A percentile compares a stretch with the other conserved stretches of the same genome.
phyloP scores from a whole-genome alignment of 2,329 filamentous ascomycete species.

The Alternaria triticina region DNA sequence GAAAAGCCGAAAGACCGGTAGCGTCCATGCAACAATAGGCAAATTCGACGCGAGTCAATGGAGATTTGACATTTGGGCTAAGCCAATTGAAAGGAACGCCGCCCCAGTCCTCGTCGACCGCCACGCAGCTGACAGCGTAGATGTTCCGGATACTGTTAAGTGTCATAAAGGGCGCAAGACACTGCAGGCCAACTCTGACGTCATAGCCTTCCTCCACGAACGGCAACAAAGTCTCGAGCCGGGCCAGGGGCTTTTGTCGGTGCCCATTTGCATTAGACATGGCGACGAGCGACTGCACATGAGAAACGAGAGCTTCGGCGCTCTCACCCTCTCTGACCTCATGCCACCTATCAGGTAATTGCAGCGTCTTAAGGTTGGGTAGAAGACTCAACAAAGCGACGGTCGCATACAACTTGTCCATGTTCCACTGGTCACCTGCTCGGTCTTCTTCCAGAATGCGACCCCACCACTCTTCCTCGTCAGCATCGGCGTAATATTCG shows the following conservation, averaged over 20 bases:
- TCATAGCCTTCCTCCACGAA: constrained; percentile 42
- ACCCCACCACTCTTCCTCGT: constrained; percentile 37
- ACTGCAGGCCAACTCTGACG: constrained; percentile 33
- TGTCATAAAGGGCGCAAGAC: constrained; percentile 36
- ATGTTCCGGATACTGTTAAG: constrained; percentile 35
- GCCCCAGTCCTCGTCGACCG: constrained; percentile 40
- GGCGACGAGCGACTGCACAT: constrained; percentile 20
- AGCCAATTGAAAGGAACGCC: constrained; percentile 39
- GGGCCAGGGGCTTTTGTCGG: constrained; percentile 22
- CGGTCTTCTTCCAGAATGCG: constrained; percentile 32
- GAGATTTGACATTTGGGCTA: constrained; percentile 22
- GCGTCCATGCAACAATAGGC: constrained; percentile 43
- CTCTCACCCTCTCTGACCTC: constrained; percentile 27
- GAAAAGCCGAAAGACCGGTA: constrained; percentile 28
- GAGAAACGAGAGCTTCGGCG: constrained; percentile 23
- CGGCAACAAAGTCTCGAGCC: constrained; percentile 37
- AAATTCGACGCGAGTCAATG: constrained; percentile 38
- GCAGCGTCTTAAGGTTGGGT: constrained; percentile 39
- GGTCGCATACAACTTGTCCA: constrained; percentile 28
- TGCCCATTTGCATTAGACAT: constrained; percentile 22
- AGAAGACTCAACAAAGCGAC: constrained; percentile 36
- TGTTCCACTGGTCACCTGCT: constrained; percentile 9
- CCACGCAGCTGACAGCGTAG: constrained; percentile 40
- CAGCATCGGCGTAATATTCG: constrained; percentile 21
- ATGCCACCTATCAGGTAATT: constrained; percentile 37